Evolutionary conservation across 2,329 filamentous ascomycete species (phyloP), one percentile per base, ranked within the genome.

Genomic region (Davidsoniella eucalypti): DNA sequence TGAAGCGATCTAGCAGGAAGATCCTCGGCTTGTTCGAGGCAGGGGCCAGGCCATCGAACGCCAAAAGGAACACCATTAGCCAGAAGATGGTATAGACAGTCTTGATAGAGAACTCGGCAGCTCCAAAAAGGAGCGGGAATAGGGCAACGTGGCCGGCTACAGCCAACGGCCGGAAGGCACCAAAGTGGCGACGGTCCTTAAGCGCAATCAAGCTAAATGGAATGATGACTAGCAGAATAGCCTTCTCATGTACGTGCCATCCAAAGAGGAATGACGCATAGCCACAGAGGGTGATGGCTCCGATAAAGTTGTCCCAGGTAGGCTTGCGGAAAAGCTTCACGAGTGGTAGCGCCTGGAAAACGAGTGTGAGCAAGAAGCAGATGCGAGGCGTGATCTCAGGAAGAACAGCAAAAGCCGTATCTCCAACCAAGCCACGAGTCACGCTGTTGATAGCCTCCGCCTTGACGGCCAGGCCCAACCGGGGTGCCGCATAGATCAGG

Each of bases 191-290:
- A 47, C 92, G 78, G 63, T 96, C 88, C 62, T 83, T 84, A 47
- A 96, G 76, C 0, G 90, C 88, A 54, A 96, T 82, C 54, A 98
- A 74, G 57, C 85, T 93, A 69, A 96, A 96, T 0, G 92, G 92
- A 45, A 96, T 84, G 56, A 98, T 87, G 60, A 96, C 83, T 17
- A 96, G 76, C 18, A 98, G 74, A 52, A 98, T 84, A 1, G 92
- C 92, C 65, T 98, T 98, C 62, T 98, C 92, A 59, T 98, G 92
- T 7, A 98, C 92, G 61, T 98, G 92, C 87, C 90, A 98, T 51
- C 92, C 90, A 58, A 96, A 96, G 8, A 98, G 73, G 67, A 98
- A 98, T 0, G 90, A 95, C 0, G 90, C 84, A 61, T 95, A 98
- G 52, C 86, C 92, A 60, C 92, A 96, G 14, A 96, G 77, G 0